phyloP scores from a whole-genome alignment of 371 early-diverging fungal genomes.

The Lichtheimia ramosa region DNA sequence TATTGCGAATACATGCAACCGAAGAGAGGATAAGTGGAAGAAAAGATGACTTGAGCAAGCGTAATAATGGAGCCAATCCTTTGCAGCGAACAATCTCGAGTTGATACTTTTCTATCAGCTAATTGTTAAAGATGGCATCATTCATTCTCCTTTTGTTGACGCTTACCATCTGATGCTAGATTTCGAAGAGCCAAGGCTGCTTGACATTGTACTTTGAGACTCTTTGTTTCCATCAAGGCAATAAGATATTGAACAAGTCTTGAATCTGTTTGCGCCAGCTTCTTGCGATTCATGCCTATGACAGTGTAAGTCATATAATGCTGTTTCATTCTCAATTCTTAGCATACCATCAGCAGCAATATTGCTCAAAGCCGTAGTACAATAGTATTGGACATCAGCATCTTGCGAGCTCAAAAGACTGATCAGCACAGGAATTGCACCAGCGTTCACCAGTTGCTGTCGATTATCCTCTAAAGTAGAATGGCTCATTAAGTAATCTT shows the following conservation, averaged over 20 bases:
- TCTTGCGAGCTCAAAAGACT: conserved; percentile 78
- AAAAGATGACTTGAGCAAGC: conserved; percentile 76
- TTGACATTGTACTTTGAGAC: conserved; percentile 87
- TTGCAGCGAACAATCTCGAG: conserved; percentile 77
- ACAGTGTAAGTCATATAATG: neutral
- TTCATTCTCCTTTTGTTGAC: neutral
- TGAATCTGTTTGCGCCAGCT: conserved; percentile 76
- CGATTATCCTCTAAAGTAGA: conserved; percentile 72
- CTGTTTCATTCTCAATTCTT: neutral
- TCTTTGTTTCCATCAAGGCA: conserved; percentile 76
- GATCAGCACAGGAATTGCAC: conserved; percentile 85
- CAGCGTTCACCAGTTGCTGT: conserved; percentile 82
- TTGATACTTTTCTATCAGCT: conserved; percentile 77
- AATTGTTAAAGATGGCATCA: conserved; percentile 4
- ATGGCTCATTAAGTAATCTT: no score
- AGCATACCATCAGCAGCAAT: conserved; percentile 83
- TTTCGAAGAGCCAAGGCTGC: conserved; percentile 89
- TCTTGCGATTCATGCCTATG: conserved; percentile 64
- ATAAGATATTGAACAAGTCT: conserved; percentile 78
- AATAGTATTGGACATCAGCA: conserved; percentile 88
- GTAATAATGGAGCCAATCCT: conserved; percentile 75
- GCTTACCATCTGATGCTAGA: conserved; percentile 77
- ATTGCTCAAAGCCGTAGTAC: conserved; percentile 89
- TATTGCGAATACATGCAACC: conserved; percentile 90
- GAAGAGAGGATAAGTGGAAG: conserved; percentile 82